Conservation (phyloP, 176 grass and related monocot genomes). For the Aegilops umbellulata region DNA sequence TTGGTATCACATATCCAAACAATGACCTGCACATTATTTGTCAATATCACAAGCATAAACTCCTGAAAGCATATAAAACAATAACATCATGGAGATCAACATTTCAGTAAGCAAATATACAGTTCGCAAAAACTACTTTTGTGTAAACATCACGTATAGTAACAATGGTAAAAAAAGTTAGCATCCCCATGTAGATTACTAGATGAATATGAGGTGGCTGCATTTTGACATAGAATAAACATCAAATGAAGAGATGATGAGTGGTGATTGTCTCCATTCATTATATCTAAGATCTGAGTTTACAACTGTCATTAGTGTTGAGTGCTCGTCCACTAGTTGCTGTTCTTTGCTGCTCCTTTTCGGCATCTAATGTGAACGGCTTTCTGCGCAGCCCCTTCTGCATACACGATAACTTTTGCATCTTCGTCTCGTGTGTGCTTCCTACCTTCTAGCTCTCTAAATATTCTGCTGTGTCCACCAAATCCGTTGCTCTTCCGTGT, state of each 20-base stretch:
- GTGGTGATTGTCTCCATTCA: background rate
- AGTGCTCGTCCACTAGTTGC: no score
- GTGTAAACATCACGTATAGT: background rate
- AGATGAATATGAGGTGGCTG: background rate
- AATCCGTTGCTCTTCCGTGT: no score
- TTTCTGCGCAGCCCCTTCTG: no score
- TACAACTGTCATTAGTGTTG: no score
- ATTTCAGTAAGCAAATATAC: background rate
- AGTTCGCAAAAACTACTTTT: background rate
- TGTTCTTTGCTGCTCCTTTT: no score
- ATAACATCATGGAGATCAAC: background rate
- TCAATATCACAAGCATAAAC: slow-evolving; percentile 9
- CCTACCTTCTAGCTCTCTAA: no score
- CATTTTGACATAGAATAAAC: background rate
- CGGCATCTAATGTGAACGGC: no score
- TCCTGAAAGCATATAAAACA: background rate
- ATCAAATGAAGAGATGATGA: background rate
- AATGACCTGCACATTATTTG: slow-evolving; percentile 70
- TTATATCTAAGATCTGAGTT: background rate
- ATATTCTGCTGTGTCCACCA: no score
- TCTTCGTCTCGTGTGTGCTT: no score
- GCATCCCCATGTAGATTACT: background rate
- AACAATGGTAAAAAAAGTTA: background rate
- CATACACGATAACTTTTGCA: no score
- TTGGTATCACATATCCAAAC: slow-evolving; percentile 64